phyloP scores from a whole-genome alignment of 495 filamentous ascomycete species.

The Podospora comata region DNA sequence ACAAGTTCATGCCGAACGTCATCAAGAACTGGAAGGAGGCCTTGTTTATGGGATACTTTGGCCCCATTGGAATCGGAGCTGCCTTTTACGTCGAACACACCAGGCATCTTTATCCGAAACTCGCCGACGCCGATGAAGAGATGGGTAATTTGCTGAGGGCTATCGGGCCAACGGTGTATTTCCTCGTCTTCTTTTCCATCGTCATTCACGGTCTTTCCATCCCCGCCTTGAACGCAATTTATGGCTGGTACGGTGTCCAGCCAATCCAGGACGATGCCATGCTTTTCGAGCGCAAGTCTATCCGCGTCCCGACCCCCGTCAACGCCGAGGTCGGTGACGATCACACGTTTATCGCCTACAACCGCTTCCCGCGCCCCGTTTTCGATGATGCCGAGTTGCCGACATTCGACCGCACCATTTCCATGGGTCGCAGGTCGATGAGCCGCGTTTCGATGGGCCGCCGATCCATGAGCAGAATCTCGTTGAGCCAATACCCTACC shows the following conservation, averaged over 20 bases:
- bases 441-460: neutral
- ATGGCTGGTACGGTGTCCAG: slow-evolving; percentile 42
- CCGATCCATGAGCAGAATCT: neutral
- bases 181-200: slow-evolving; percentile 57
- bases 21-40: slow-evolving; percentile 61
- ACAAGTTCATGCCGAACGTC: slow-evolving; percentile 69
- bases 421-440: neutral
- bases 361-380: slow-evolving; percentile 51
- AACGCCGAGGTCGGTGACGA: slow-evolving; percentile 45
- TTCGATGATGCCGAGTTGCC: slow-evolving; percentile 22
- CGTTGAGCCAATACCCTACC: neutral
- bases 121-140: slow-evolving; percentile 49
- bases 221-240: slow-evolving; percentile 49
- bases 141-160: slow-evolving; percentile 49
- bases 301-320: slow-evolving; percentile 48
- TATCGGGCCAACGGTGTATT: slow-evolving; percentile 56
- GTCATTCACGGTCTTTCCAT: slow-evolving; percentile 57
- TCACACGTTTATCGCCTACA: slow-evolving; percentile 51
- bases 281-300: slow-evolving; percentile 47
- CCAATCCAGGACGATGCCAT: slow-evolving; percentile 53
- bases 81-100: slow-evolving; percentile 76
- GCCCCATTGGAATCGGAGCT: slow-evolving; percentile 85
- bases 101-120: slow-evolving; percentile 51
- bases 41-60: slow-evolving; percentile 83
- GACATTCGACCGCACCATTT: neutral